A percentile compares a stretch with the other conserved stretches of the same genome.
phyloP scores from a whole-genome alignment of 1,139 yeast genomes.

The Pichia inconspicua region DNA sequence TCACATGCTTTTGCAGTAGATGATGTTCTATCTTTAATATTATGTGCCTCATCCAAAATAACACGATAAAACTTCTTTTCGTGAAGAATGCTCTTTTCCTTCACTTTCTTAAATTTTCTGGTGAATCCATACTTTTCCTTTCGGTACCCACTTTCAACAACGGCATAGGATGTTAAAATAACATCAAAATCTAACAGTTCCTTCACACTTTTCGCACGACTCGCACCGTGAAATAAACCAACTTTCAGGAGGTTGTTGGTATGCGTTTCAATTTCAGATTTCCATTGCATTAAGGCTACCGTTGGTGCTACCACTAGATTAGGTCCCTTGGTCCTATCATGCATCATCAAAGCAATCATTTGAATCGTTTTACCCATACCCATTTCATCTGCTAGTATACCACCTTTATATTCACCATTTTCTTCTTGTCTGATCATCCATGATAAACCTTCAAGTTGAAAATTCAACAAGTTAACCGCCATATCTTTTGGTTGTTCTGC shows the following conservation, averaged over 20 bases:
- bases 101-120: conserved; percentile 59
- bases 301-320: conserved; percentile 94
- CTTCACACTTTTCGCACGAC: conserved; percentile 48
- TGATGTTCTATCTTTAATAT: conserved; percentile 88
- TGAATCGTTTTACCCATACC: conserved; percentile 99
- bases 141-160: conserved; percentile 77
- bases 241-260: conserved; percentile 64
- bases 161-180: conserved; percentile 84
- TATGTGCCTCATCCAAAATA: conserved; percentile 95
- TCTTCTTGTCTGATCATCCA: conserved; percentile 90
- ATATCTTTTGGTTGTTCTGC: conserved; percentile 76
- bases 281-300: conserved; percentile 97
- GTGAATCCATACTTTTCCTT: conserved; percentile 79
- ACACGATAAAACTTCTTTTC: conserved; percentile 74
- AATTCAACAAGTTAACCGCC: conserved; percentile 69
- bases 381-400: conserved; percentile 98
- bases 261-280: conserved; percentile 79
- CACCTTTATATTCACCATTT: conserved; percentile 71
- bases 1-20: conserved; percentile 92
- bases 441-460: conserved; percentile 85
- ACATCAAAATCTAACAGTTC: conserved; percentile 68
- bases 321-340: conserved; percentile 59
- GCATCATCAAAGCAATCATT: conserved; percentile 77
- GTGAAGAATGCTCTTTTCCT: conserved; percentile 73
- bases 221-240: conserved; percentile 77